Percentiles rank a stretch among this genome's conserved stretches.
Conservation (phyloP, 371 early-diverging fungal genomes). For the Mucor racemosus region DNA sequence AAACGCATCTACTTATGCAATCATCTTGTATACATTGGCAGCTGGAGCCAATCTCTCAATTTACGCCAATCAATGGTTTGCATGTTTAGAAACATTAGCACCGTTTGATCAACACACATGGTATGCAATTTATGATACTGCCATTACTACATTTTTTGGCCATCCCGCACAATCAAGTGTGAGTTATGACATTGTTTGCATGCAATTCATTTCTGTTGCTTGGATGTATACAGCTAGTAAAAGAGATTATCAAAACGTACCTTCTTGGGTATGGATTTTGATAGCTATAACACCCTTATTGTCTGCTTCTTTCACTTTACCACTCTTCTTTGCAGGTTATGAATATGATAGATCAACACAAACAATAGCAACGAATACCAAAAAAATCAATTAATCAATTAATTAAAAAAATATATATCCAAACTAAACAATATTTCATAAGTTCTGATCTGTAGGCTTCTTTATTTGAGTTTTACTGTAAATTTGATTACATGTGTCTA, state of each 20-base stretch:
- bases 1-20: slow-evolving; percentile 8
- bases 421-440: neutral
- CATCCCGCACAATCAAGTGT: slow-evolving; percentile 52
- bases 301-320: slow-evolving; percentile 55
- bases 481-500: no score
- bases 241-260: neutral
- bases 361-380: neutral
- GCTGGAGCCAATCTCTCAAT: slow-evolving; percentile 43
- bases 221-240: slow-evolving; percentile 38
- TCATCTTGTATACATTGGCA: slow-evolving; percentile 29
- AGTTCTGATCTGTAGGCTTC: no score
- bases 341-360: slow-evolving; percentile 28
- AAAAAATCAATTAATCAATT: neutral
- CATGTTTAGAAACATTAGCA: slow-evolving; percentile 8
- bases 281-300: slow-evolving; percentile 40
- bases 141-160: slow-evolving; percentile 28
- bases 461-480: no score
- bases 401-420: neutral
- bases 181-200: slow-evolving; percentile 41
- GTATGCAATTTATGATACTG: neutral
- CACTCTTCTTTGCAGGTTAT: slow-evolving; percentile 48
- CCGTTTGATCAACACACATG: neutral
- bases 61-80: slow-evolving; percentile 31
- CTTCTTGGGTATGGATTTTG: slow-evolving; percentile 13
- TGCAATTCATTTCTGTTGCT: slow-evolving; percentile 29